Evolutionary conservation across 2,329 filamentous ascomycete genomes (phyloP).

Genomic region (Rhinocladiella mackenziei): DNA sequence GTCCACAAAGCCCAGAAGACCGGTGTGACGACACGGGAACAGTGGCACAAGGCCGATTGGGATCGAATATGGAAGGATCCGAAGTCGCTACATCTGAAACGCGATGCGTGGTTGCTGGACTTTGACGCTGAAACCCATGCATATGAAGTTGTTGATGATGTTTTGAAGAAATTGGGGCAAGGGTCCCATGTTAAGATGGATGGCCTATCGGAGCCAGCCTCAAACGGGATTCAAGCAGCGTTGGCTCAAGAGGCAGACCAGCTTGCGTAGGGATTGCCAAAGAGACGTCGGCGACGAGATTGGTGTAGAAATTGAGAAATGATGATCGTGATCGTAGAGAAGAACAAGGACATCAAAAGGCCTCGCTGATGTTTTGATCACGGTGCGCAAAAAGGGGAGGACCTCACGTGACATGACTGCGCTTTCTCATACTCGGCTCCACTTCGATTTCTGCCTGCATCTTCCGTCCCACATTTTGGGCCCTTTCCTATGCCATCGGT

Average conservation of each 20-base stretch:
- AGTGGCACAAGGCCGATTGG: slow-evolving; percentile 32
- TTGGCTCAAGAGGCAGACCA: slow-evolving; percentile 18
- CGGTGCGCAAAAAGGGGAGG: no score
- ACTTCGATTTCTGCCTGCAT: no score
- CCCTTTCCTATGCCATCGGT: no score
- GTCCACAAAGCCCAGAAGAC: slow-evolving; percentile 29
- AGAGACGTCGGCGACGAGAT: not conserved
- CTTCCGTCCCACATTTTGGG: no score
- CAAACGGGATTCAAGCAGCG: slow-evolving; percentile 9
- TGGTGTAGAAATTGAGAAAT: no score
- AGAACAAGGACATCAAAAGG: no score
- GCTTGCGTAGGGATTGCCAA: slow-evolving; percentile 8
- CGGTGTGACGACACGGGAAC: slow-evolving; percentile 29
- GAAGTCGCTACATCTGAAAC: slow-evolving; percentile 26
- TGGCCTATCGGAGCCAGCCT: slow-evolving; percentile 7
- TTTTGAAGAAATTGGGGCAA: slow-evolving; percentile 21
- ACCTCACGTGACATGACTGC: no score
- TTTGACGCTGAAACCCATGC: slow-evolving; percentile 30
- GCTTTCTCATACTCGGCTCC: no score
- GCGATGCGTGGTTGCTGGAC: slow-evolving; percentile 29
- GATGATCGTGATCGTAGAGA: no score
- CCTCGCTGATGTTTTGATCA: no score
- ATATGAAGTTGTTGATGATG: slow-evolving; percentile 28
- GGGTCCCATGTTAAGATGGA: slow-evolving; percentile 10
- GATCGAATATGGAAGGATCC: slow-evolving; percentile 42